A percentile compares a stretch with the other conserved stretches of the same genome.
Conservation (phyloP, 306 rosid species). For the Medicago truncatula region DNA sequence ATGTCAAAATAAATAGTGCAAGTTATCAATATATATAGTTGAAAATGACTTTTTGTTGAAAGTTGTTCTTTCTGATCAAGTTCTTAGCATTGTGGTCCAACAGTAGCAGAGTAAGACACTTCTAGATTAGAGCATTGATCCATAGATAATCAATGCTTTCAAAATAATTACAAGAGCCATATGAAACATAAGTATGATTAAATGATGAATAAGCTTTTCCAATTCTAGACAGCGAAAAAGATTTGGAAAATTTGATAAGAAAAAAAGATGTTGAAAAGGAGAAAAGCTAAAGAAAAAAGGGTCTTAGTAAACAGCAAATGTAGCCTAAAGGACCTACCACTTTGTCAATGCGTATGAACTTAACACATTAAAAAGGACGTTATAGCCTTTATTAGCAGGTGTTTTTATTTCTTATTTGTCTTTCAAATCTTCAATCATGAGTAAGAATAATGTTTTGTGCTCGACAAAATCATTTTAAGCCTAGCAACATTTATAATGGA, state of each 20-base stretch:
- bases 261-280: background rate
- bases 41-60: background rate
- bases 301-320: conserved; percentile 9
- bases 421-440: conserved; percentile 46
- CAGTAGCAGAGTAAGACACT: background rate
- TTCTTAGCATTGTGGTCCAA: background rate
- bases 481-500: conserved; percentile 42
- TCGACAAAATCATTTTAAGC: conserved; percentile 70
- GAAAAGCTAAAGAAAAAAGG: background rate
- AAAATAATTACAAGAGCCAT: background rate
- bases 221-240: background rate
- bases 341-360: conserved; percentile 46
- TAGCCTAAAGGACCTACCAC: conserved; percentile 52
- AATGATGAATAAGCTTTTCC: background rate
- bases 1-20: background rate
- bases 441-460: conserved; percentile 52
- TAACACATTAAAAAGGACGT: conserved; percentile 30
- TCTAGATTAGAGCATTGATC: background rate
- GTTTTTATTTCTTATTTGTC: conserved; percentile 40
- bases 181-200: background rate
- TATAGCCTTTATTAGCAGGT: conserved; percentile 41
- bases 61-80: background rate
- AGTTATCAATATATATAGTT: background rate
- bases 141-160: conserved; percentile 6
- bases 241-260: background rate